Conservation (phyloP, 495 filamentous ascomycete species). For the Lepidopterella palustris region DNA sequence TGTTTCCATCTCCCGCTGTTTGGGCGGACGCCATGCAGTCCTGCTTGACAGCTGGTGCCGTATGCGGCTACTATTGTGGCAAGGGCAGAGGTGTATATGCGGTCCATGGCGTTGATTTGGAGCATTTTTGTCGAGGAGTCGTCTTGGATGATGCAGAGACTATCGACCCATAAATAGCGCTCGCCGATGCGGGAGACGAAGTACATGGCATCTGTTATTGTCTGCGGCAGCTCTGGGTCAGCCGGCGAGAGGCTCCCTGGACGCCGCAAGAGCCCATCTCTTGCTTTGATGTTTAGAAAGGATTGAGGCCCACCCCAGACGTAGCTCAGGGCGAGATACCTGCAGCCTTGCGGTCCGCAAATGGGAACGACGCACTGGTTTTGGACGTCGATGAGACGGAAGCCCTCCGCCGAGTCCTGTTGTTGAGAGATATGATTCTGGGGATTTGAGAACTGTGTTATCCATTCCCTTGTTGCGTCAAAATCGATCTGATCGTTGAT, state of each 20-base stretch:
- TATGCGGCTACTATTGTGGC: conserved; percentile 1
- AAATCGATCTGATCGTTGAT: neutral
- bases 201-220: neutral
- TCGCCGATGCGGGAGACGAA: conserved; percentile 2
- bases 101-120: conserved; percentile 4
- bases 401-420: neutral
- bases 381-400: neutral
- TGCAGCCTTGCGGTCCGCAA: neutral
- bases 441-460: neutral
- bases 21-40: neutral
- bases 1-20: neutral
- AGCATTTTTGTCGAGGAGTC: neutral
- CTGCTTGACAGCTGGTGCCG: neutral
- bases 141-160: conserved; percentile 7
- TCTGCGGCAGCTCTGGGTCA: neutral
- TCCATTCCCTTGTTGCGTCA: neutral
- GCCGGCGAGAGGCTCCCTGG: neutral
- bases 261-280: neutral
- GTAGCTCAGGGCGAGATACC: neutral
- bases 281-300: neutral
- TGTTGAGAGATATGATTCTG: neutral
- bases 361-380: neutral
- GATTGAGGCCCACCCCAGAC: neutral
- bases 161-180: conserved; percentile 4
- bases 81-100: neutral